Percentiles rank a stretch among this genome's conserved stretches.
phyloP scores from a whole-genome alignment of 2,329 filamentous ascomycete species.

The Cladophialophora carrionii region DNA sequence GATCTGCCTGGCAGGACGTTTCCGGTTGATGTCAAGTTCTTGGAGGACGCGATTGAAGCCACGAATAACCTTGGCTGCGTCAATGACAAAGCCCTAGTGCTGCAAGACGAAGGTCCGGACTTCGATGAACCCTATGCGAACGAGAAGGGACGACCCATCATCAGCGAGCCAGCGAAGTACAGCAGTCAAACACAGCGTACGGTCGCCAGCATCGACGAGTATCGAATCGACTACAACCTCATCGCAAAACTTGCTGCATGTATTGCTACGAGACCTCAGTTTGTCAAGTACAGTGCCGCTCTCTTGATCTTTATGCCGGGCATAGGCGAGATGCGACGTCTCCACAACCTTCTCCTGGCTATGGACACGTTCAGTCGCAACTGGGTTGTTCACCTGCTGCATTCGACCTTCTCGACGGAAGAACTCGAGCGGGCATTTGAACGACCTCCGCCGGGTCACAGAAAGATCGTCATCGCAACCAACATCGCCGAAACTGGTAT shows the following conservation, averaged over 20 bases:
- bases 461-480: conserved; percentile 94
- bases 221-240: conserved; percentile 85
- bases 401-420: conserved; percentile 93
- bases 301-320: conserved; percentile 94
- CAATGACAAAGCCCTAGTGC: conserved; percentile 36
- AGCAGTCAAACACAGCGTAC: conserved; percentile 74
- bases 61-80: conserved; percentile 69
- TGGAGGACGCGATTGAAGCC: conserved; percentile 90
- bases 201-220: conserved; percentile 80
- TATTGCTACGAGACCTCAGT: conserved; percentile 70
- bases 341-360: conserved; percentile 82
- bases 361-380: conserved; percentile 73
- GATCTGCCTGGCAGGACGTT: conserved; percentile 93
- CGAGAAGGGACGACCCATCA: conserved; percentile 30
- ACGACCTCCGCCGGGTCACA: conserved; percentile 75
- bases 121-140: conserved; percentile 54
- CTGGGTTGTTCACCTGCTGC: conserved; percentile 87
- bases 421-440: conserved; percentile 94
- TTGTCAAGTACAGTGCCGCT: conserved; percentile 78
- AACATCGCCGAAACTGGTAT: conserved; percentile 99
- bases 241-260: conserved; percentile 76
- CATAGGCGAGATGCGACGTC: conserved; percentile 84
- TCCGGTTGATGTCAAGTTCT: conserved; percentile 81
- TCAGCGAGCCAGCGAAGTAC: conserved; percentile 57
- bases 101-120: conserved; percentile 45